Evolutionary conservation across 805 yeast species (phyloP), one percentile per base, ranked within the genome.

Genomic region (Monosporozyma aerobia): DNA sequence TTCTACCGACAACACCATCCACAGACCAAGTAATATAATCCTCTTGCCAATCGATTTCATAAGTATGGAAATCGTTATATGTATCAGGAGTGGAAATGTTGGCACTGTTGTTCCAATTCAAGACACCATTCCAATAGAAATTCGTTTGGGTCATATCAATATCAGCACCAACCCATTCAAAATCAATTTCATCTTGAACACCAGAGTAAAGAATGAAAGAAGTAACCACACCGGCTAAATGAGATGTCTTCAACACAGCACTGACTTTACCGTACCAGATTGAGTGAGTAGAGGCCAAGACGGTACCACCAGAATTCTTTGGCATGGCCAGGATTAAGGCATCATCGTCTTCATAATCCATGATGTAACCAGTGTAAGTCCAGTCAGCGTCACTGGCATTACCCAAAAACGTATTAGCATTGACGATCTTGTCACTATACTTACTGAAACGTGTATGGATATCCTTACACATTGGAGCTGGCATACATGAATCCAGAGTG

Each of bases 121-220:
- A 73, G 33, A 73, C 68, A 68, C 92, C 97, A 65, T 85, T 82
- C 67, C 79, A 82, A 73, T 87, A 90, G 76, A 66, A 90, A 71
- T 90, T 90, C 29, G 90, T 74, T 75, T 90, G 90, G 1, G 82
- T 87, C 23, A 69, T 65, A 33, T 77, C 75, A 62, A 87, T 69
- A 63, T 85, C 80, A 62, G 78, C 78, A 54, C 98, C 98, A 57
- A 89, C 84, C 59, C 82, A 84, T 73, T 90, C 97, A 64, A 71
- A 82, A 77, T 90, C 97, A 61, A 90, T 78, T 76, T 90, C 97
- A 73, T 90, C 97, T 75, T 87, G 82, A 44, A 84, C 88, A 65
- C 87, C 86, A 7, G 96, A 87, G 69, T 81, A 84, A 50, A 88
- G 68, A 69, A 90, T 88, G 62, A 83, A 80, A 32, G 96, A 90